phyloP scores from a whole-genome alignment of 2,329 filamentous ascomycete species.

The Piedraia hortae region DNA sequence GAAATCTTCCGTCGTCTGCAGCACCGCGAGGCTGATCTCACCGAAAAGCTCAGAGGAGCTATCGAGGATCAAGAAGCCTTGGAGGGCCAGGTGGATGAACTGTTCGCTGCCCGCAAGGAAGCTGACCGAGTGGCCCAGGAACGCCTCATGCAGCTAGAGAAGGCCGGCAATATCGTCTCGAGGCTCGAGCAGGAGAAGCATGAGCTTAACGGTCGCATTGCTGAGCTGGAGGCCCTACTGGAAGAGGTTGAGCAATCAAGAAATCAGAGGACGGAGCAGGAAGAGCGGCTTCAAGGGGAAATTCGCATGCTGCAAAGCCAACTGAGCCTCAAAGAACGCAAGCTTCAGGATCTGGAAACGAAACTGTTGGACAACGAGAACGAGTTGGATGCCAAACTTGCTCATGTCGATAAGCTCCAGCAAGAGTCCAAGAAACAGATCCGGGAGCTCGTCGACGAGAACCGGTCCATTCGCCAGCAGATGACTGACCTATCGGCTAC shows the following conservation, averaged over 20 bases:
- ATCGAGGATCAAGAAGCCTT: constrained; percentile 83
- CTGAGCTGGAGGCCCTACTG: constrained; percentile 42
- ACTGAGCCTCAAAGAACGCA: constrained; percentile 64
- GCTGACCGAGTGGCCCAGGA: constrained; percentile 63
- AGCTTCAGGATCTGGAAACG: constrained; percentile 60
- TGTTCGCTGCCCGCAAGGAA: constrained; percentile 69
- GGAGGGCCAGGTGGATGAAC: constrained; percentile 73
- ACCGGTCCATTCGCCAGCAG: constrained; percentile 56
- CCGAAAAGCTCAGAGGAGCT: constrained; percentile 74
- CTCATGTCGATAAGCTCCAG: constrained; percentile 51
- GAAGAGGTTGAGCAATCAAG: constrained; percentile 41
- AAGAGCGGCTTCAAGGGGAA: constrained; percentile 53
- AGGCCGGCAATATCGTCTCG: constrained; percentile 66
- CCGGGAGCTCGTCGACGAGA: constrained; percentile 51
- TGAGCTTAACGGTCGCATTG: constrained; percentile 37
- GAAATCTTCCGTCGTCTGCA: constrained; percentile 97
- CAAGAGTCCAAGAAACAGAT: constrained; percentile 46
- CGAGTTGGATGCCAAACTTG: constrained; percentile 65
- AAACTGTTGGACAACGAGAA: constrained; percentile 68
- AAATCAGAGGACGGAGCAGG: constrained; percentile 45
- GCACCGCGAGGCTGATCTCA: constrained; percentile 66
- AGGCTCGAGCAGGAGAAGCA: constrained; percentile 69
- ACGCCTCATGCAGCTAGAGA: constrained; percentile 59
- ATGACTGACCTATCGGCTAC: constrained; percentile 69
- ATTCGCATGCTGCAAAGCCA: constrained; percentile 82